phyloP scores from a whole-genome alignment of 345 rosid genomes.

The Camelina neglecta region DNA sequence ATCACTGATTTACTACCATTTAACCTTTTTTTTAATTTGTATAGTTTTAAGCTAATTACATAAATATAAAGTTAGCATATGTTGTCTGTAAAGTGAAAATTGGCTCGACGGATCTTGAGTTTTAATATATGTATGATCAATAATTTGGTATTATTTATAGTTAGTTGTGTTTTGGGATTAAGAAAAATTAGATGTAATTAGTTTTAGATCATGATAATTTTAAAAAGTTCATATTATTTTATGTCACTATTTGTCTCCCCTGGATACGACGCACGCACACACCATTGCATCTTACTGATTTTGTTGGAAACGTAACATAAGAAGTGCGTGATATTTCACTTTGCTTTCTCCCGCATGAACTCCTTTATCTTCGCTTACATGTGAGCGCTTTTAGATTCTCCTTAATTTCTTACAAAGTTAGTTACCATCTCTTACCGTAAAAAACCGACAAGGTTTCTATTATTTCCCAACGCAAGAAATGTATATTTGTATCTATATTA shows the following conservation, averaged over 20 bases:
- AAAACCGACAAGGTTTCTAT: no score
- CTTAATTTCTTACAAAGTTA: background rate
- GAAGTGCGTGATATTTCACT: background rate
- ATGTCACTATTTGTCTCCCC: background rate
- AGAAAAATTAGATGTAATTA: no score
- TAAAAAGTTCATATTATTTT: background rate
- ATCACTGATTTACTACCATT: no score
- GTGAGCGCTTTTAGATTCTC: background rate
- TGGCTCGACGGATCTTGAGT: background rate
- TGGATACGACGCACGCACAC: background rate
- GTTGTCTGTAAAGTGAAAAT: background rate
- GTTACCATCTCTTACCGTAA: no score
- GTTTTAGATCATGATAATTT: no score
- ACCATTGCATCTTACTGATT: background rate
- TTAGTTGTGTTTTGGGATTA: no score
- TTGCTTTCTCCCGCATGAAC: background rate
- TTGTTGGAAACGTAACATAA: constrained; percentile 8
- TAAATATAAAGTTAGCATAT: background rate
- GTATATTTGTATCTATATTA: background rate
- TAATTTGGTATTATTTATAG: no score
- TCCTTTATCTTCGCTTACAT: background rate
- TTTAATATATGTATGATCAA: background rate
- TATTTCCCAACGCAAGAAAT: no score
- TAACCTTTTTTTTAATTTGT: no score
- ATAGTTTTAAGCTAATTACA: no score